phyloP scores from a whole-genome alignment of 2,329 filamentous ascomycete genomes.

The Diaporthe humulicola region DNA sequence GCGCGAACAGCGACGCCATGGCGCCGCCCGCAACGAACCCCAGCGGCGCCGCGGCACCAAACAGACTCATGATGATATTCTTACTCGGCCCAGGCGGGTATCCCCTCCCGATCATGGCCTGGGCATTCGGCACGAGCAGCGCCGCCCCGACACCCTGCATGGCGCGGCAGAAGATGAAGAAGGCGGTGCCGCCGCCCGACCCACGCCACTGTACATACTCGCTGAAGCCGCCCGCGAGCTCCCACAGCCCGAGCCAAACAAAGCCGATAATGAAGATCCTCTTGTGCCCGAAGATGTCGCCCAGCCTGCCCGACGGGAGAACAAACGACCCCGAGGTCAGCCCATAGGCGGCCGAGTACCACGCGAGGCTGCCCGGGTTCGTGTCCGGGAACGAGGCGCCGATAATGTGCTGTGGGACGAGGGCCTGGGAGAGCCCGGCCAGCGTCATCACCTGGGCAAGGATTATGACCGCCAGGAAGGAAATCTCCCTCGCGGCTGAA shows the following conservation, averaged over 20 bases:
- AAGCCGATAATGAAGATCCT: conserved; percentile 31
- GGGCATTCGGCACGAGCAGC: conserved; percentile 37
- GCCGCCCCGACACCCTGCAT: conserved; percentile 38
- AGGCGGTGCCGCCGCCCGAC: conserved; percentile 4
- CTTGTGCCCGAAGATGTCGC: conserved; percentile 41
- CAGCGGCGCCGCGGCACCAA: conserved; percentile 38
- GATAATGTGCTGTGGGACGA: conserved; percentile 64
- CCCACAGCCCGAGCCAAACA: conserved; percentile 37
- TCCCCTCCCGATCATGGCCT: conserved; percentile 34
- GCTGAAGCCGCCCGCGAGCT: conserved; percentile 33
- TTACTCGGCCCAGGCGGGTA: conserved; percentile 34
- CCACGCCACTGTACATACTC: background rate
- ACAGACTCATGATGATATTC: conserved; percentile 36
- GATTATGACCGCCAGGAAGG: conserved; percentile 56
- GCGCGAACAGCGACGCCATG: conserved; percentile 15
- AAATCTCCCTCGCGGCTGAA: conserved; percentile 46
- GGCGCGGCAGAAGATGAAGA: conserved; percentile 35
- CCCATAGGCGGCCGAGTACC: conserved; percentile 37
- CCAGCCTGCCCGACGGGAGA: conserved; percentile 37
- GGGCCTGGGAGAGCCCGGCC: conserved; percentile 59
- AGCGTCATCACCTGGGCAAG: conserved; percentile 61
- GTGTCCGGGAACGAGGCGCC: conserved; percentile 59
- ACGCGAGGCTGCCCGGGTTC: conserved; percentile 55
- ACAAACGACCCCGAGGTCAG: conserved; percentile 39
- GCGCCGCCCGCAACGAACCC: conserved; percentile 33